A percentile compares a stretch with the other conserved stretches of the same genome.
phyloP scores from a whole-genome alignment of 2,329 filamentous ascomycete genomes.

The Hysterium pulicare region DNA sequence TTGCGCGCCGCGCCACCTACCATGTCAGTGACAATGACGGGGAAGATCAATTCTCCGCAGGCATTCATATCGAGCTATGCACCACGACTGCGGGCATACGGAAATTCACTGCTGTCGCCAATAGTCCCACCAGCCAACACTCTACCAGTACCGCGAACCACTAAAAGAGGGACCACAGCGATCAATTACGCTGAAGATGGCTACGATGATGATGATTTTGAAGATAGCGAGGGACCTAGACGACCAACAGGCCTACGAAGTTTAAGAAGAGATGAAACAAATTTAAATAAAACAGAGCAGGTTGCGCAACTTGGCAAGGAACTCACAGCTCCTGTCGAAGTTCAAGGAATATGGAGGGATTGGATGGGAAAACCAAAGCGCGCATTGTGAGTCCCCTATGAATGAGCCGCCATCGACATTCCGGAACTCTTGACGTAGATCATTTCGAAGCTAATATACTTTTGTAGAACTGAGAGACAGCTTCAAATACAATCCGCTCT shows the following conservation, averaged over 20 bases:
- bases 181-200: conserved; percentile 99
- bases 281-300: conserved; percentile 60
- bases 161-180: conserved; percentile 91
- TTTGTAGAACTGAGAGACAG: conserved; percentile 55
- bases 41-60: conserved; percentile 61
- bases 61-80: conserved; percentile 90
- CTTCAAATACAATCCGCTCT: conserved; percentile 67
- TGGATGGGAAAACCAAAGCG: conserved; percentile 78
- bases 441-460: background rate
- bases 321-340: conserved; percentile 69
- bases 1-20: conserved; percentile 17
- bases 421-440: background rate
- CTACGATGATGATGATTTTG: conserved; percentile 79
- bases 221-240: conserved; percentile 67
- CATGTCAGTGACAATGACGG: conserved; percentile 40
- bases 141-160: conserved; percentile 74
- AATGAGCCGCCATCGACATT: background rate
- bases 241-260: conserved; percentile 78
- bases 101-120: conserved; percentile 86
- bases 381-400: conserved; percentile 44
- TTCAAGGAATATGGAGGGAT: conserved; percentile 90
- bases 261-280: conserved; percentile 66
- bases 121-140: conserved; percentile 69
- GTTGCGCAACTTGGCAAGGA: conserved; percentile 82
- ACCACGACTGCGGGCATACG: conserved; percentile 83